These are phyloP conservation scores for Bruguiera gymnorhiza DNA, from an alignment of 345 rosid species.

Conservation along the genomic window DNA sequence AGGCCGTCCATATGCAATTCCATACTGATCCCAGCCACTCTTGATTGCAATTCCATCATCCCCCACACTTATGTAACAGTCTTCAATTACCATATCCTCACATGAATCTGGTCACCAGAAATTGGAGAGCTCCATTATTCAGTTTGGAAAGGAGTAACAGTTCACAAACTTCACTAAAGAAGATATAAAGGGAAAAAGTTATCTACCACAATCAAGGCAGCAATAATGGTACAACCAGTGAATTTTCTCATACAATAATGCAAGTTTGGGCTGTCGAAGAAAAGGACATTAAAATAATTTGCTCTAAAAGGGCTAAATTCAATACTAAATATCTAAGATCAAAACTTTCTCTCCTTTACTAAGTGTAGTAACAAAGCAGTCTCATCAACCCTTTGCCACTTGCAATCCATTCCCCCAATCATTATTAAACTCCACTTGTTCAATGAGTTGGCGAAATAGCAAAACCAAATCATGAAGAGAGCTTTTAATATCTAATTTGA, in stretches of 20 bases:
- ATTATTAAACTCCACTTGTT: not conserved
- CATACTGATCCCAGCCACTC: slow-evolving; percentile 99
- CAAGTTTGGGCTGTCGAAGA: not conserved
- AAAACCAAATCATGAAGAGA: not conserved
- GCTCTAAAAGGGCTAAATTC: not conserved
- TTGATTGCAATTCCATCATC: slow-evolving; percentile 94
- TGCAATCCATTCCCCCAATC: not conserved
- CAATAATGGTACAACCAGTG: not conserved
- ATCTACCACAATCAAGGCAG: not conserved
- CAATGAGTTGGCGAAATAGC: not conserved
- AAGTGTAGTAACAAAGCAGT: not conserved
- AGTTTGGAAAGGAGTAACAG: slow-evolving; percentile 9
- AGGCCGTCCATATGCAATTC: slow-evolving; percentile 78
- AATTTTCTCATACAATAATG: slow-evolving; percentile 1
- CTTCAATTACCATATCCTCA: slow-evolving; percentile 88
- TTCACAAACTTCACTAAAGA: slow-evolving; percentile 3
- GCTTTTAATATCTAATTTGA: not conserved
- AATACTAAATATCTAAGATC: not conserved
- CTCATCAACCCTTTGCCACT: not conserved
- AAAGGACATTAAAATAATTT: not conserved
- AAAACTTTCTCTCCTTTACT: not conserved
- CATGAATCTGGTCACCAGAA: slow-evolving; percentile 63
- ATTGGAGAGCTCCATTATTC: not conserved
- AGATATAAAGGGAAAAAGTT: not conserved
- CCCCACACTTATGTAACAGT: slow-evolving; percentile 92